phyloP scores from a whole-genome alignment of 1,284 basidiomycete species.

The Farysia itapuensis region DNA sequence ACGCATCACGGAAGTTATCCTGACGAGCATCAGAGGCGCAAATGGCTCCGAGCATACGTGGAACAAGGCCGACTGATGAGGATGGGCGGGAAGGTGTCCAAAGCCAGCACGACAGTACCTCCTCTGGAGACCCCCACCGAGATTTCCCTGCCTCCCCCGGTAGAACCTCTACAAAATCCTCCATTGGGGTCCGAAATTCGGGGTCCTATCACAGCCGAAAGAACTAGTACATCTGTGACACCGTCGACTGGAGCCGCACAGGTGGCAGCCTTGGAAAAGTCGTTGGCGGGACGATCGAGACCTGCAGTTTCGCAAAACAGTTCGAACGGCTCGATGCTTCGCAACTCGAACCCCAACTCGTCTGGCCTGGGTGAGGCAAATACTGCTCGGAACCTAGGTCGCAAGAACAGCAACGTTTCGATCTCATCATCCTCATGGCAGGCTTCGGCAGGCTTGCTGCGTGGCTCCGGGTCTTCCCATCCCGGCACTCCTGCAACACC shows the following conservation, averaged over 20 bases:
- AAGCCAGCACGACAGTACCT: constrained; percentile 12
- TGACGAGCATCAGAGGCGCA: constrained; percentile 37
- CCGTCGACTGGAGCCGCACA: constrained; percentile 27
- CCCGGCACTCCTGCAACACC: constrained; percentile 19
- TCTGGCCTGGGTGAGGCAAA: no score
- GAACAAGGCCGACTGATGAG: constrained; percentile 52
- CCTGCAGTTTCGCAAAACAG: background rate
- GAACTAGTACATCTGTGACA: constrained; percentile 19
- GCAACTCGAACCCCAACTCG: no score
- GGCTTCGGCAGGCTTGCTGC: constrained; percentile 10
- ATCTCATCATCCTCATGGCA: constrained; percentile 37
- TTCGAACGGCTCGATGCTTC: no score
- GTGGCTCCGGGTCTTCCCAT: constrained; percentile 12
- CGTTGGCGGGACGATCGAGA: constrained; percentile 9
- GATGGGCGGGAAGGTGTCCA: constrained; percentile 30
- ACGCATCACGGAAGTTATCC: constrained; percentile 50
- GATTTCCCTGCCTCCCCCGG: constrained; percentile 35
- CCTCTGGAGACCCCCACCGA: constrained; percentile 26
- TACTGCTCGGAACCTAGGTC: constrained; percentile 1
- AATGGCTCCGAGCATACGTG: constrained; percentile 57
- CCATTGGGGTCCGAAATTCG: constrained; percentile 10
- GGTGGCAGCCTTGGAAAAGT: constrained; percentile 27
- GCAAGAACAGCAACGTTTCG: constrained; percentile 19
- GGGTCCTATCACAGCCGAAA: constrained; percentile 26
- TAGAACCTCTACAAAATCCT: constrained; percentile 14